Evolutionary conservation across 2,329 filamentous ascomycete genomes (phyloP).

Genomic region (Sphaerulina musiva): DNA sequence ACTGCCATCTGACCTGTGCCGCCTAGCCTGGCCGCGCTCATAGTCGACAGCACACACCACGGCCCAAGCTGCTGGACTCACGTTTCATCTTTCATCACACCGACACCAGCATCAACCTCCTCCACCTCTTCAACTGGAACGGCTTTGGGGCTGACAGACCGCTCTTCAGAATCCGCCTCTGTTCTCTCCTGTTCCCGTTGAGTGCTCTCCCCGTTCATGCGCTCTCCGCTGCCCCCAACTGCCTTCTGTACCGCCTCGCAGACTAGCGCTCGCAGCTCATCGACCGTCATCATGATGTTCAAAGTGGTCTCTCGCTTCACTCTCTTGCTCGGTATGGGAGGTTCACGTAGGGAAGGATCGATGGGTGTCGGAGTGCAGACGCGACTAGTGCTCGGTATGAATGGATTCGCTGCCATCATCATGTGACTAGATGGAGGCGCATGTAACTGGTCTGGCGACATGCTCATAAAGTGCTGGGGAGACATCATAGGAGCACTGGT

Average conservation of each 20-base stretch:
- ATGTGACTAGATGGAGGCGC: background rate
- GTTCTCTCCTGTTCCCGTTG: background rate
- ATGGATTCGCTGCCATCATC: constrained; percentile 12
- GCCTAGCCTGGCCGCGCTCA: background rate
- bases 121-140: constrained; percentile 5
- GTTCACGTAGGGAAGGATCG: constrained; percentile 18
- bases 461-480: constrained; percentile 7
- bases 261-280: constrained; percentile 22
- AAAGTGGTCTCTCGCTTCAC: constrained; percentile 5
- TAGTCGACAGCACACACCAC: background rate
- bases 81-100: background rate
- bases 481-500: constrained; percentile 19
- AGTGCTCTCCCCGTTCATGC: background rate
- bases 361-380: constrained; percentile 22
- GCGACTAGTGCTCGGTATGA: constrained; percentile 13
- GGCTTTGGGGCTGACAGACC: background rate
- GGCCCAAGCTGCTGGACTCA: background rate
- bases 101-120: background rate
- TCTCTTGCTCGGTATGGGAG: background rate
- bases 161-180: background rate
- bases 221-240: background rate
- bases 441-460: background rate
- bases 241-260: constrained; percentile 18
- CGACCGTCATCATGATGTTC: constrained; percentile 17
- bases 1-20: background rate